These are phyloP conservation scores for Aspergillus sp. DNA, from an alignment of 2,329 filamentous ascomycete species.

Conservation along the genomic window DNA sequence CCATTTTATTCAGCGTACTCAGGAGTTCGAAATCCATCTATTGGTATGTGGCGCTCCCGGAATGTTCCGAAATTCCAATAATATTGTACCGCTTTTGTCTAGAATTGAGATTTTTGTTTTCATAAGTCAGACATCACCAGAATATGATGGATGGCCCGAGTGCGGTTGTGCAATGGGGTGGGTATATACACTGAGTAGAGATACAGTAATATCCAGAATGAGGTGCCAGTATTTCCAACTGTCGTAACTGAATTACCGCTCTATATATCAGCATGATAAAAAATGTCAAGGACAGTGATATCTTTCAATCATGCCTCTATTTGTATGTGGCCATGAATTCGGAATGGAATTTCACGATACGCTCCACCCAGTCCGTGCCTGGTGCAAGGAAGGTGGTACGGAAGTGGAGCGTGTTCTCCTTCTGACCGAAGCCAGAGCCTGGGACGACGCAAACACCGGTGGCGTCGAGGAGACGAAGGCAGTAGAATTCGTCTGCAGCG, in stretches of 20 bases:
- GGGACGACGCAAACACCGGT: slow-evolving; percentile 95
- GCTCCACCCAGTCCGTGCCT: slow-evolving; percentile 89
- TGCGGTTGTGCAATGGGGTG: neutral
- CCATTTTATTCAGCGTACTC: neutral
- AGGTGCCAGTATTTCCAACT: neutral
- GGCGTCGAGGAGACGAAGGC: slow-evolving; percentile 82
- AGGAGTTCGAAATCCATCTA: neutral
- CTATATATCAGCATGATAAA: neutral
- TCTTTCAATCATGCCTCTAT: slow-evolving; percentile 11
- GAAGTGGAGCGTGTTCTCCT: slow-evolving; percentile 87
- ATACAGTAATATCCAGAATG: slow-evolving; percentile 4
- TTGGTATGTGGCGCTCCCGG: neutral
- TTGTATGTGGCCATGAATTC: slow-evolving; percentile 81
- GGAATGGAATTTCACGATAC: slow-evolving; percentile 85
- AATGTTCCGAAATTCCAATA: neutral
- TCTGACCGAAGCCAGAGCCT: slow-evolving; percentile 91
- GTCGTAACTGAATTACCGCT: neutral
- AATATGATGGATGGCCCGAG: neutral
- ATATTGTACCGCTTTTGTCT: no score
- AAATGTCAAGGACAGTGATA: neutral
- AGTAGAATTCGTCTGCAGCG: slow-evolving; percentile 89
- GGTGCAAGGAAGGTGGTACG: slow-evolving; percentile 95
- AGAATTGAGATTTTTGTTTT: no score
- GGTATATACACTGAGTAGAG: slow-evolving; percentile 7
- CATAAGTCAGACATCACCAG: no score